phyloP scores from a whole-genome alignment of 352 stramenopile genomes.

The Phytophthora syringae region DNA sequence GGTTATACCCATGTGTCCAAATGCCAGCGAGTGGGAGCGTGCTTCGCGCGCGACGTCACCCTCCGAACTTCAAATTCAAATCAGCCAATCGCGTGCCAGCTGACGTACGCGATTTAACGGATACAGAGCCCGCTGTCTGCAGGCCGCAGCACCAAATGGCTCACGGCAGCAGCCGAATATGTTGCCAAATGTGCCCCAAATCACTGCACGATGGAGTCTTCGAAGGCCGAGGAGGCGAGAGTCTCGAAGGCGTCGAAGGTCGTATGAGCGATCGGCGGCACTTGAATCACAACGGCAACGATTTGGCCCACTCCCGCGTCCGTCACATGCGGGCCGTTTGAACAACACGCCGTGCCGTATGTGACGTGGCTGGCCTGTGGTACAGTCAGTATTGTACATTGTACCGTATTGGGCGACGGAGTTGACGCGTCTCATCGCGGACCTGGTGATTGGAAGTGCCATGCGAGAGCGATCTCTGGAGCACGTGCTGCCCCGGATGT shows the following conservation, averaged over 20 bases:
- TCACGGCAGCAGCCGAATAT: not conserved
- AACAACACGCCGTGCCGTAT: conserved; percentile 29
- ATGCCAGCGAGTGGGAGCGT: too few species aligned
- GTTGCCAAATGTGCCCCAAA: not conserved
- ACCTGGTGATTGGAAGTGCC: conserved; percentile 1
- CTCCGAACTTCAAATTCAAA: not conserved
- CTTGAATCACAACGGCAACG: conserved; percentile 32
- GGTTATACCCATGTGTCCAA: too few species aligned
- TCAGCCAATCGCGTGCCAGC: not conserved
- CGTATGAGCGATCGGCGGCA: conserved; percentile 26
- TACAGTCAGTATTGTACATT: too few species aligned
- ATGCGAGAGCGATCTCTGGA: not conserved
- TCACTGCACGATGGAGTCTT: not conserved
- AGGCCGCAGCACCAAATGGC: too few species aligned
- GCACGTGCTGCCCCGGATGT: not conserved
- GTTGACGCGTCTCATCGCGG: not conserved
- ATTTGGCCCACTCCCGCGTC: conserved; percentile 31
- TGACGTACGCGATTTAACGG: not conserved
- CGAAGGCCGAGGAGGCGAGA: too few species aligned
- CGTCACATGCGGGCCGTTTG: conserved; percentile 31
- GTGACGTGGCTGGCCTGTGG: conserved; percentile 27
- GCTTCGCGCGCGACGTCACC: not conserved
- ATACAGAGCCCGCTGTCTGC: too few species aligned
- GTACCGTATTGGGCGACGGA: not conserved
- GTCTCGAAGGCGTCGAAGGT: too few species aligned